phyloP scores from a whole-genome alignment of 208 protist genomes.

The Acanthamoeba sp. region DNA sequence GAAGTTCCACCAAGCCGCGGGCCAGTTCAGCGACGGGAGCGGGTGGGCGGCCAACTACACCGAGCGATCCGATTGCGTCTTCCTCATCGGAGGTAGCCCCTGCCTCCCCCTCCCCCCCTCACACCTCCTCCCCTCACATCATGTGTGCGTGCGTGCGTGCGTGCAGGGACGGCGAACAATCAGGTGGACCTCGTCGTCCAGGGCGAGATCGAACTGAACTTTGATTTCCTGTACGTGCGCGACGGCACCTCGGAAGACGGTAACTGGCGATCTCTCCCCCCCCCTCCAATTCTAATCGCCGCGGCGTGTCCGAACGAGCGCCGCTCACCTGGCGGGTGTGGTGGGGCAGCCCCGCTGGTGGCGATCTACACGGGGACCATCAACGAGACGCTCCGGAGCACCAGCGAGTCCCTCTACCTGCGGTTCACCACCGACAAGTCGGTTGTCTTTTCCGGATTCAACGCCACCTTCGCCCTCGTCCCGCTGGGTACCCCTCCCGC shows the following conservation, averaged over 20 bases:
- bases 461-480: not conserved
- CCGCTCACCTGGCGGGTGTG: too few species aligned
- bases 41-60: not conserved
- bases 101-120: not conserved
- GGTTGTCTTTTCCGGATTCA: not conserved
- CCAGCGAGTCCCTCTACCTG: not conserved
- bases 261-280: too few species aligned
- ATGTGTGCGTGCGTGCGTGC: too few species aligned
- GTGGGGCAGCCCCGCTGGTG: not conserved
- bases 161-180: not conserved
- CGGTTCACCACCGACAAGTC: not conserved
- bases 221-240: conserved; percentile 12
- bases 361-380: not conserved
- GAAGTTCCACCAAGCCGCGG: not conserved
- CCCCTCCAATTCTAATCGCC: too few species aligned
- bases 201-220: not conserved
- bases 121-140: not conserved
- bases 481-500: not conserved
- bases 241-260: not conserved
- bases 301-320: too few species aligned
- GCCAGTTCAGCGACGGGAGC: conserved; percentile 7
- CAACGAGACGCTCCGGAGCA: not conserved
- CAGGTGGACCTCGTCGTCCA: not conserved
- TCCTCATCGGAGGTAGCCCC: conserved; percentile 15
- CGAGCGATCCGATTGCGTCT: conserved; percentile 6